These are phyloP conservation scores for Neofusicoccum laricinum DNA, from an alignment of 2,329 filamentous ascomycete genomes.

Conservation along the genomic window DNA sequence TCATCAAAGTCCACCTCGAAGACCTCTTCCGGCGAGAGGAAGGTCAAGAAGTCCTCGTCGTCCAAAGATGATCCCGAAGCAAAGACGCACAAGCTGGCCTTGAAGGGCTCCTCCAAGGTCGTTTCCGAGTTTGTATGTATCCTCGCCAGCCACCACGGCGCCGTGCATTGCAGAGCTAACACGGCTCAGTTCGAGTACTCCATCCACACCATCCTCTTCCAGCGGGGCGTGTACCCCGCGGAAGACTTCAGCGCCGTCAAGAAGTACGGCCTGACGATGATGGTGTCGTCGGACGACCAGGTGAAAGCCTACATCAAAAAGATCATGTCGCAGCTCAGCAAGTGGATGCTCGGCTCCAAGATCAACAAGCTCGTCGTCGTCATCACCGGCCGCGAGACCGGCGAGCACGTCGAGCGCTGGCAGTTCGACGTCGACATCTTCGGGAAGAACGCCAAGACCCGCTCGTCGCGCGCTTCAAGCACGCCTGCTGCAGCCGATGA, in stretches of 20 bases:
- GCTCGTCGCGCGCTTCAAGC: neutral
- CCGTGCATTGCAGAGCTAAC: constrained; percentile 18
- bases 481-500: constrained; percentile 20
- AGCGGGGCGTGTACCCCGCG: constrained; percentile 78
- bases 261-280: constrained; percentile 99
- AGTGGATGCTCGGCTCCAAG: constrained; percentile 96
- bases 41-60: constrained; percentile 18
- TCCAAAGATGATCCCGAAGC: constrained; percentile 62
- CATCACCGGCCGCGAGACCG: constrained; percentile 94
- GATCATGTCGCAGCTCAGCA: constrained; percentile 96
- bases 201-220: constrained; percentile 96
- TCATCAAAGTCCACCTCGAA: constrained; percentile 18
- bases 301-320: constrained; percentile 99
- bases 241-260: constrained; percentile 98
- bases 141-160: neutral
- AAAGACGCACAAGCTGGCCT: constrained; percentile 90
- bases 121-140: constrained; percentile 90
- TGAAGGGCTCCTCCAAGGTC: constrained; percentile 81
- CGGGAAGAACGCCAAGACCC: constrained; percentile 1
- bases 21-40: constrained; percentile 4
- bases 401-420: constrained; percentile 94
- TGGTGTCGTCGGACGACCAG: constrained; percentile 92
- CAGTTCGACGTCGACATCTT: constrained; percentile 75
- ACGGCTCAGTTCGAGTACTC: constrained; percentile 82
- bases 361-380: constrained; percentile 97